Percentiles rank a stretch among this genome's conserved stretches.
phyloP scores from a whole-genome alignment of 495 filamentous ascomycete genomes.

The Annulohypoxylon nitens region DNA sequence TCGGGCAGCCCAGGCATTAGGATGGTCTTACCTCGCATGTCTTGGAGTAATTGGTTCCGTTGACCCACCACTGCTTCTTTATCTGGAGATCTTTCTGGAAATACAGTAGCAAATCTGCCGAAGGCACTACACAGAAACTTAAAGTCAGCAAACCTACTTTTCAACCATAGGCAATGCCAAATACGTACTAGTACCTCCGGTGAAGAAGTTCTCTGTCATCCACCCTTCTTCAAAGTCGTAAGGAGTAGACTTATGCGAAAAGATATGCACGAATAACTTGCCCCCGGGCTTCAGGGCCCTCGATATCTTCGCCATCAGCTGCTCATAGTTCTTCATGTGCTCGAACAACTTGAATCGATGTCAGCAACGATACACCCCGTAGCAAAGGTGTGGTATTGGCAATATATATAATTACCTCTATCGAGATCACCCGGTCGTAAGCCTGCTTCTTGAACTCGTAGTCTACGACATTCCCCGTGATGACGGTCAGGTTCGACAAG shows the following conservation, averaged over 20 bases:
- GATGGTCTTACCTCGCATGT: slow-evolving; percentile 67
- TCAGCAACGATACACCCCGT: neutral
- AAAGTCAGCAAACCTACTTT: slow-evolving; percentile 19
- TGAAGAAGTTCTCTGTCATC: slow-evolving; percentile 79
- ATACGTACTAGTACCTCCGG: slow-evolving; percentile 69
- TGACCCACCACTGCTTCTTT: slow-evolving; percentile 74
- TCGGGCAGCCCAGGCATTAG: neutral
- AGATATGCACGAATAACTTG: slow-evolving; percentile 75
- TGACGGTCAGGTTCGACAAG: slow-evolving; percentile 68
- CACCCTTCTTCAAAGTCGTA: slow-evolving; percentile 78
- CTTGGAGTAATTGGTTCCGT: slow-evolving; percentile 72
- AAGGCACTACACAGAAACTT: slow-evolving; percentile 61
- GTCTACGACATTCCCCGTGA: slow-evolving; percentile 71
- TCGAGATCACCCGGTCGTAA: slow-evolving; percentile 72
- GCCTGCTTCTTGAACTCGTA: slow-evolving; percentile 67
- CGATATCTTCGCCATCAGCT: slow-evolving; percentile 70
- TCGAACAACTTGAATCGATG: slow-evolving; percentile 66
- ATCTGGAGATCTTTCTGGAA: slow-evolving; percentile 73
- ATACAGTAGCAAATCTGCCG: slow-evolving; percentile 72
- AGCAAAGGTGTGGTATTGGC: neutral
- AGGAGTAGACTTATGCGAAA: slow-evolving; percentile 69
- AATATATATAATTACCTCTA: slow-evolving; percentile 59
- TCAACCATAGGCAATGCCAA: neutral
- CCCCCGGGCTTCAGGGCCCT: slow-evolving; percentile 68
- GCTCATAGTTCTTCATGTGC: slow-evolving; percentile 80